phyloP scores from a whole-genome alignment of 768 basidiomycete genomes.

The Chalciporus piperatus region DNA sequence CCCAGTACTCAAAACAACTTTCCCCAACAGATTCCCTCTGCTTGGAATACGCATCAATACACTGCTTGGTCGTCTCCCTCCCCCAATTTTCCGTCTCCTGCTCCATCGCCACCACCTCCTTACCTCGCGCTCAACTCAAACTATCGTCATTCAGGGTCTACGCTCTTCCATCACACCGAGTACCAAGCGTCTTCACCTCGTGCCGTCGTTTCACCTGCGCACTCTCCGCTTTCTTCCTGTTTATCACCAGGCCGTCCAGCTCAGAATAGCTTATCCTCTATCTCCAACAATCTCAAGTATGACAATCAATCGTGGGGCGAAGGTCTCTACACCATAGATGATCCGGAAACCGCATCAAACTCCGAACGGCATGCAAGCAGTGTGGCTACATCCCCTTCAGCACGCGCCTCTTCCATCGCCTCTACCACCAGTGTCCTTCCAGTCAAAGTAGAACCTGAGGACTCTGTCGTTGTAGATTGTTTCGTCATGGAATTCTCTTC shows the following conservation, averaged over 20 bases:
- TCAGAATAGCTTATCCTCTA: slow-evolving; percentile 19
- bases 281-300: slow-evolving; percentile 15
- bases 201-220: slow-evolving; percentile 10
- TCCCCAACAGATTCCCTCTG: slow-evolving; percentile 10
- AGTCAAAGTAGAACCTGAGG: slow-evolving; percentile 34
- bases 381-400: slow-evolving; percentile 34
- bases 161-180: slow-evolving; percentile 19
- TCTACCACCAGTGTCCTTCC: slow-evolving; percentile 27
- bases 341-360: slow-evolving; percentile 33
- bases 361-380: slow-evolving; percentile 34
- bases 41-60: slow-evolving; percentile 21
- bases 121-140: slow-evolving; percentile 16
- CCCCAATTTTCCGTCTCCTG: slow-evolving; percentile 20
- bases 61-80: slow-evolving; percentile 14
- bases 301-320: slow-evolving; percentile 29
- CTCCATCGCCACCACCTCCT: slow-evolving; percentile 22
- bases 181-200: slow-evolving; percentile 22
- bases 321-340: slow-evolving; percentile 33
- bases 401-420: slow-evolving; percentile 34
- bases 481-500: slow-evolving; percentile 37
- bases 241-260: slow-evolving; percentile 15
- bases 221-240: slow-evolving; percentile 15
- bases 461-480: slow-evolving; percentile 24
- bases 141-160: slow-evolving; percentile 26
- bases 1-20: slow-evolving; percentile 16